A percentile compares a stretch with the other conserved stretches of the same genome.
Evolutionary conservation across 2,329 filamentous ascomycete genomes (phyloP).

Genomic region (Nothophoma quercina): DNA sequence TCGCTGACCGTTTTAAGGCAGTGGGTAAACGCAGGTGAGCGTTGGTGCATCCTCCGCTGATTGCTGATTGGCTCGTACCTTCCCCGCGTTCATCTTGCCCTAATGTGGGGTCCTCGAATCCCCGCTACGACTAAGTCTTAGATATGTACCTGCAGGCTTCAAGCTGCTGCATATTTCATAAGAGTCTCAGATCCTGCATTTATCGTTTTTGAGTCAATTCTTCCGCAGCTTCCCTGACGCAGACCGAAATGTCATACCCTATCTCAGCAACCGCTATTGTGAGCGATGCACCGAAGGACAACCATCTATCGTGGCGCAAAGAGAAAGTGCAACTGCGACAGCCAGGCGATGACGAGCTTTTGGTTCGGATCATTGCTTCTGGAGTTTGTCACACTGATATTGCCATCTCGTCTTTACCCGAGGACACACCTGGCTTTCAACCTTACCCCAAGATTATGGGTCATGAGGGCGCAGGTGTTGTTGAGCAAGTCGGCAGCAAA

Average conservation of each 20-base stretch:
- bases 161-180: neutral
- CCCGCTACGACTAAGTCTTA: neutral
- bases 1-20: neutral
- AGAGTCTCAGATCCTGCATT: neutral
- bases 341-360: slow-evolving; percentile 56
- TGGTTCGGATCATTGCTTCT: slow-evolving; percentile 62
- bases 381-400: slow-evolving; percentile 66
- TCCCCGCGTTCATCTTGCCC: neutral
- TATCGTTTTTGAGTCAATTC: neutral
- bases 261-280: slow-evolving; percentile 48
- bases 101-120: neutral
- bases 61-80: neutral
- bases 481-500: slow-evolving; percentile 53
- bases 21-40: neutral
- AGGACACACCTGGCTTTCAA: slow-evolving; percentile 36
- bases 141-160: neutral
- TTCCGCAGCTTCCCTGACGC: no score
- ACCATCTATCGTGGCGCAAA: slow-evolving; percentile 50
- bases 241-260: slow-evolving; percentile 12
- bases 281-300: slow-evolving; percentile 45
- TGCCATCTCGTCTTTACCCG: slow-evolving; percentile 52
- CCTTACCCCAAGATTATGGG: slow-evolving; percentile 60
- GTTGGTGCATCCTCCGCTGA: neutral
- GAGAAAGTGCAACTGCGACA: slow-evolving; percentile 48
- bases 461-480: slow-evolving; percentile 64